These are phyloP conservation scores for Apophysomyces ossiformis DNA, from an alignment of 371 early-diverging fungal genomes.

Conservation along the genomic window DNA sequence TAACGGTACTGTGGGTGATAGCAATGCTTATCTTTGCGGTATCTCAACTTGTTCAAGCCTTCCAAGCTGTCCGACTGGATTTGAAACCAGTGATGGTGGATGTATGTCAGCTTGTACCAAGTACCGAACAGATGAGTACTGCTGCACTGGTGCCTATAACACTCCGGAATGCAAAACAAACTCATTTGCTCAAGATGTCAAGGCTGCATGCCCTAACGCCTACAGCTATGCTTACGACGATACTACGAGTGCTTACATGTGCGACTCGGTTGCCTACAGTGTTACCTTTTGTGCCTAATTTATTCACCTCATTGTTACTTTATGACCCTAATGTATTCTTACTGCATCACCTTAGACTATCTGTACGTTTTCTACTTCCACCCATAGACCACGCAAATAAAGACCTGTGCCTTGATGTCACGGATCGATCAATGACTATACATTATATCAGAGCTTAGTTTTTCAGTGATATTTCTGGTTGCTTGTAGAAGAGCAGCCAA, in stretches of 20 bases:
- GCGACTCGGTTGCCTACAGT: slow-evolving; percentile 40
- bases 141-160: slow-evolving; percentile 36
- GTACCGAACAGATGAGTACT: slow-evolving; percentile 31
- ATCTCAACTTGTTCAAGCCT: slow-evolving; percentile 29
- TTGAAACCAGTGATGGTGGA: slow-evolving; percentile 32
- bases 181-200: slow-evolving; percentile 31
- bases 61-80: slow-evolving; percentile 36
- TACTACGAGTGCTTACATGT: slow-evolving; percentile 44
- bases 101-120: slow-evolving; percentile 32
- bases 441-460: no score
- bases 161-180: slow-evolving; percentile 30
- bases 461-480: no score
- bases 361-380: background rate
- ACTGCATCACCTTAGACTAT: background rate
- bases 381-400: background rate
- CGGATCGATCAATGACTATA: no score
- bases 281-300: slow-evolving; percentile 50
- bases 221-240: slow-evolving; percentile 60
- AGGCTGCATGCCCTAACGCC: slow-evolving; percentile 38
- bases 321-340: background rate
- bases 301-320: background rate
- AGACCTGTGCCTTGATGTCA: background rate
- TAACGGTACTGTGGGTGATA: slow-evolving; percentile 21
- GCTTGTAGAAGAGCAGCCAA: no score
- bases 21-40: slow-evolving; percentile 36